Evolutionary conservation across 1,139 yeast species (phyloP), one percentile per base, ranked within the genome.

Genomic region (Kurtzmaniella quercitrusa): DNA sequence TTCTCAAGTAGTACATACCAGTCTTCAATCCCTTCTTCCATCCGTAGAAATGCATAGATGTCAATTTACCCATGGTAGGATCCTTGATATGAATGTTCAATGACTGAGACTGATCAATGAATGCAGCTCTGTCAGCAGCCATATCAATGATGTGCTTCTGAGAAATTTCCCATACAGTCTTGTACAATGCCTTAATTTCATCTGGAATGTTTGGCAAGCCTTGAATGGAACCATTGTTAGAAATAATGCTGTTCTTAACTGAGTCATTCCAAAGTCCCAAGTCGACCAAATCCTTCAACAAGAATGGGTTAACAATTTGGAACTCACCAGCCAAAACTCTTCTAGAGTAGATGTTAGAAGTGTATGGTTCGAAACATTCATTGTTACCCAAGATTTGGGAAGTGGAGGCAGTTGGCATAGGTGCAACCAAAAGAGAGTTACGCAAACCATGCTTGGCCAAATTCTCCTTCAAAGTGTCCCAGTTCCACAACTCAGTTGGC

Each of bases 341-440:
- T 65, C 84, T 71, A 28, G 78, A 71, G 56, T 78, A 78, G 48
- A 78, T 70, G 56, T 78, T 78, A 14, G 82, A 77, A 22, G 84
- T 78, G 59, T 68, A 76, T 32, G 84, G 84, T 58, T 78, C 84
- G 55, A 78, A 78, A 61, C 83, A 78, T 60, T 78, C 84, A 55
- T 76, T 78, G 59, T 70, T 73, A 49, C 83, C 83, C 52, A 78
- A 67, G 43, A 78, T 78, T 60, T 78, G 84, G 2, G 83, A 78
- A 8, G 83, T 78, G 14, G 83, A 77, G 20, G 84, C 84, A 43
- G 84, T 78, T 38, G 84, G 84, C 84, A 78, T 78, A 46, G 82
- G 82, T 1, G 83, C 84, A 45, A 78, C 79, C 47, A 78, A 66
- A 40, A 78, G 63, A n/a, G 83, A 78, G 62, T 78, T 78, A 57